These are phyloP conservation scores for Vitis labrusca DNA, from an alignment of 164 flowering plant species.

Conservation along the genomic window DNA sequence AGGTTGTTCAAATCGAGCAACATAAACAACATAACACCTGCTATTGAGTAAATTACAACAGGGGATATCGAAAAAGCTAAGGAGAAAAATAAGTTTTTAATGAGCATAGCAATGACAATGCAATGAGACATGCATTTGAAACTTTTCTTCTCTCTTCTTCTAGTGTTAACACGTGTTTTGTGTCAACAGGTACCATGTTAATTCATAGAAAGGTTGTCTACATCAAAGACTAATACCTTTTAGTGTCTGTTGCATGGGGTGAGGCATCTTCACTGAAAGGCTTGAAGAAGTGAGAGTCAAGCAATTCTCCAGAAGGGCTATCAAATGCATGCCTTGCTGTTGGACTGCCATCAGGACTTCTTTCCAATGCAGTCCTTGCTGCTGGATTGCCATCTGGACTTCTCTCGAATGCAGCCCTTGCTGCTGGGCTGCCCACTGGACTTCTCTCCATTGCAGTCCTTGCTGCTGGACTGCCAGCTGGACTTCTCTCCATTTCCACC, in stretches of 20 bases:
- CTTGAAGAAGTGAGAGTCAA: constrained; percentile 39
- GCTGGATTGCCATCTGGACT: constrained; percentile 62
- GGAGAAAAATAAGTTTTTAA: too few species aligned
- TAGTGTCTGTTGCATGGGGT: constrained; percentile 48
- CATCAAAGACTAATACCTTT: constrained; percentile 39
- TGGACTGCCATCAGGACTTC: constrained; percentile 58
- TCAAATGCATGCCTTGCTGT: constrained; percentile 34
- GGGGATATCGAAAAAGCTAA: too few species aligned
- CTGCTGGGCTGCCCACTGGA: too few species aligned
- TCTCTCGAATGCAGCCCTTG: constrained; percentile 10
- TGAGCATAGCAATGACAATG: too few species aligned
- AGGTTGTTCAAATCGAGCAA: background rate
- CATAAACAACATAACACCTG: background rate
- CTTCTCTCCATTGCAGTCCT: too few species aligned
- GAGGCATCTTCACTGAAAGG: constrained; percentile 43
- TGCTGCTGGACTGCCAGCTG: too few species aligned
- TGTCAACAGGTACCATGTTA: too few species aligned
- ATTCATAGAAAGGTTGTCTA: too few species aligned
- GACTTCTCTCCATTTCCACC: too few species aligned
- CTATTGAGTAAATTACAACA: background rate
- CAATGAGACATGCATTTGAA: too few species aligned
- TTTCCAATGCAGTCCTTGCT: constrained; percentile 28
- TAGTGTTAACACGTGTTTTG: too few species aligned
- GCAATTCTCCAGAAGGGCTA: constrained; percentile 51
- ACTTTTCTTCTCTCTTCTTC: too few species aligned